A percentile compares a stretch with the other conserved stretches of the same genome.
Evolutionary conservation across 1,284 basidiomycete genomes (phyloP).

Genomic region (Cryptococcus deneoformans): DNA sequence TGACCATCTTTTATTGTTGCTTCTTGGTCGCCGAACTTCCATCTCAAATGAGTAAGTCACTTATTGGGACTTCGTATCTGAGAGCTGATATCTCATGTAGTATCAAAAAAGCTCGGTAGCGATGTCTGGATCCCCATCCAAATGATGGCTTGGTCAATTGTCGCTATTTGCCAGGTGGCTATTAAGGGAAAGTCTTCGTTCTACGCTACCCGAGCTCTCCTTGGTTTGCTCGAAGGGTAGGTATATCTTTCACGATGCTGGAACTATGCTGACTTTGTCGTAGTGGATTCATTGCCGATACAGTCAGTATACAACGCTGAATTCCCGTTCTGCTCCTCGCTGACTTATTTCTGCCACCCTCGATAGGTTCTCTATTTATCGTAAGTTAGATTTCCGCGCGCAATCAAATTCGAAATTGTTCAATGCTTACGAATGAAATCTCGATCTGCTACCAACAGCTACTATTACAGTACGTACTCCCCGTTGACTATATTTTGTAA

Average conservation of each 20-base stretch:
- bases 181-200: constrained; percentile 31
- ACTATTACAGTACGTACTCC: constrained; percentile 38
- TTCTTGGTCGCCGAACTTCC: constrained; percentile 40
- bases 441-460: constrained; percentile 37
- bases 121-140: constrained; percentile 48
- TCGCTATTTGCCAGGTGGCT: constrained; percentile 34
- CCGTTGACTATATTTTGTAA: no score
- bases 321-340: no score
- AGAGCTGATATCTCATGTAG: constrained; percentile 5
- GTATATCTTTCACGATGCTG: background rate
- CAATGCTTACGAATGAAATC: constrained; percentile 6
- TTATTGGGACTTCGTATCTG: background rate
- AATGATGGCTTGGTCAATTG: constrained; percentile 44
- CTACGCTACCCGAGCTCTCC: constrained; percentile 39
- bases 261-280: background rate
- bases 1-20: constrained; percentile 22
- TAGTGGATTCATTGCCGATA: constrained; percentile 48
- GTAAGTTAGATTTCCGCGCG: no score
- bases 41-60: constrained; percentile 31
- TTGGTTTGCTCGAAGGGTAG: constrained; percentile 44
- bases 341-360: no score
- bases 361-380: no score
- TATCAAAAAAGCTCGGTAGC: constrained; percentile 49
- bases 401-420: no score
- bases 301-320: constrained; percentile 17